Percentiles rank a stretch among this genome's conserved stretches.
Evolutionary conservation across 2,329 filamentous ascomycete species (phyloP).

Genomic region (Amylocarpus encephaloides): DNA sequence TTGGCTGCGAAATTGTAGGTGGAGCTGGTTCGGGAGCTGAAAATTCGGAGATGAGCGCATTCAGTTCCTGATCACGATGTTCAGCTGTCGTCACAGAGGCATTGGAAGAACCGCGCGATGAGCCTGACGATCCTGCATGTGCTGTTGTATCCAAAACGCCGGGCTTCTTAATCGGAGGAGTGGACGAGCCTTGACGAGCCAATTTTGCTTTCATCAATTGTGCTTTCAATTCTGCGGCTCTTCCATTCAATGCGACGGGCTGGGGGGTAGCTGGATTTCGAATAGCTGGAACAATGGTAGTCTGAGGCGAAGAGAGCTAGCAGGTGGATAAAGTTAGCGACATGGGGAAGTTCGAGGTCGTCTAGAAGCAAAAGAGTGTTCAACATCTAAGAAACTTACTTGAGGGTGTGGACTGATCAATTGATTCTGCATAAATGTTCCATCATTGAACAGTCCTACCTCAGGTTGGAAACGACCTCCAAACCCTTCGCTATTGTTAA

Average conservation of each 20-base stretch:
- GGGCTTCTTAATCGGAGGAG: conserved; percentile 13
- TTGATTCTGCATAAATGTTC: conserved; percentile 22
- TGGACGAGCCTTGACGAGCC: conserved; percentile 20
- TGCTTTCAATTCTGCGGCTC: conserved; percentile 30
- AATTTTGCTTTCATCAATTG: conserved; percentile 25
- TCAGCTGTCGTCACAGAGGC: conserved; percentile 11
- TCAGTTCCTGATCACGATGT: conserved; percentile 20
- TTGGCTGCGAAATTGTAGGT: conserved; percentile 15
- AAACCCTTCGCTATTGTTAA: conserved; percentile 14
- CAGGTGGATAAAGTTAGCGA: conserved; percentile 12
- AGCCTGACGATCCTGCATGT: conserved; percentile 13
- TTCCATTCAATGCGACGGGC: conserved; percentile 24
- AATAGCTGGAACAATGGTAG: conserved; percentile 15
- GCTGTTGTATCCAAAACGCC: conserved; percentile 7
- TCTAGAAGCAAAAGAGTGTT: not conserved
- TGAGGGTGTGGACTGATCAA: conserved; percentile 15
- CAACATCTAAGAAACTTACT: conserved; percentile 19
- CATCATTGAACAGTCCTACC: conserved; percentile 19
- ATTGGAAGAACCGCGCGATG: conserved; percentile 17
- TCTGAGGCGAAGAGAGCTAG: conserved; percentile 22
- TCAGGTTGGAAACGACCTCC: conserved; percentile 20
- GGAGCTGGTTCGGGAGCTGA: conserved; percentile 18
- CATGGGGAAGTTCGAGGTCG: not conserved
- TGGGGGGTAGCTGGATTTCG: conserved; percentile 8
- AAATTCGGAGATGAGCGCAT: conserved; percentile 27